A percentile compares a stretch with the other conserved stretches of the same genome.
phyloP scores from a whole-genome alignment of 2,329 filamentous ascomycete genomes.

The Cadophora sp. region DNA sequence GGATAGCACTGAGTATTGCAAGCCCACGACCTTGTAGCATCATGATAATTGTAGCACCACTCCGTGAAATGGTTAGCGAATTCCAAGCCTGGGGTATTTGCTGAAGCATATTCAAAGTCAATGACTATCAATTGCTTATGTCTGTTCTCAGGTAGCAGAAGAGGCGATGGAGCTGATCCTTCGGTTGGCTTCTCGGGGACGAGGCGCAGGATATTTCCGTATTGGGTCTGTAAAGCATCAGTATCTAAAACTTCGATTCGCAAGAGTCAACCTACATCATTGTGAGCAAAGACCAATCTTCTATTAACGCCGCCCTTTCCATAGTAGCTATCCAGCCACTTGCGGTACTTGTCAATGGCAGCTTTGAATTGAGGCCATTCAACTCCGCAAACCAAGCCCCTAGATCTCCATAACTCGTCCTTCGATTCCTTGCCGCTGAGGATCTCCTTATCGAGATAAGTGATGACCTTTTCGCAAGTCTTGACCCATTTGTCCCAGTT shows the following conservation, averaged over 20 bases:
- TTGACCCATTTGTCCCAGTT: slow-evolving; percentile 84
- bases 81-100: slow-evolving; percentile 85
- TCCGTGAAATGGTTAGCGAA: slow-evolving; percentile 99
- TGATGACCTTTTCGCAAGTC: slow-evolving; percentile 58
- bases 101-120: slow-evolving; percentile 95
- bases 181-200: slow-evolving; percentile 61
- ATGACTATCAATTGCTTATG: slow-evolving; percentile 98
- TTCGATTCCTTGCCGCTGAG: slow-evolving; percentile 44
- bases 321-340: slow-evolving; percentile 75
- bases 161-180: slow-evolving; percentile 64
- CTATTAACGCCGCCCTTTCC: slow-evolving; percentile 71
- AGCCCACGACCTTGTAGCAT: slow-evolving; percentile 66
- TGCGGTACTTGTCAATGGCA: slow-evolving; percentile 78
- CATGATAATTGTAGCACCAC: slow-evolving; percentile 98
- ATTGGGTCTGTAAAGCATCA: slow-evolving; percentile 76
- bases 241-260: not conserved
- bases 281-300: slow-evolving; percentile 92
- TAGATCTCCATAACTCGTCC: slow-evolving; percentile 65
- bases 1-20: slow-evolving; percentile 79
- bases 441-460: slow-evolving; percentile 64
- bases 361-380: slow-evolving; percentile 81
- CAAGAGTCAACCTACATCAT: slow-evolving; percentile 71
- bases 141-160: slow-evolving; percentile 87
- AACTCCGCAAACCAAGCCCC: slow-evolving; percentile 81
- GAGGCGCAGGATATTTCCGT: slow-evolving; percentile 90